Evolutionary conservation across 257 asterid genomes (phyloP).

Genomic region (Plantago major): DNA sequence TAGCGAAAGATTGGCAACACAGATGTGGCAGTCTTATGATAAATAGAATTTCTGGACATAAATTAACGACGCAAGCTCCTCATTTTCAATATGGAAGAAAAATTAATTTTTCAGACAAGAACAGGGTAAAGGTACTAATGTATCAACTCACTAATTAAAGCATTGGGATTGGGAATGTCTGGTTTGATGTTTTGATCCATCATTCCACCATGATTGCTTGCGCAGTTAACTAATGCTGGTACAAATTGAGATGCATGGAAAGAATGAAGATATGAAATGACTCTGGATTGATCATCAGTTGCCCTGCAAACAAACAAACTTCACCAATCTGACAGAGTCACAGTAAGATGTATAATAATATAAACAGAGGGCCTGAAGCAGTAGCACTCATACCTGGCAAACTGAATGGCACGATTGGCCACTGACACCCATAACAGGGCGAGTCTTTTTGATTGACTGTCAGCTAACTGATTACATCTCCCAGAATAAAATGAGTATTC

Average conservation of each 20-base stretch:
- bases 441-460: conserved; percentile 36
- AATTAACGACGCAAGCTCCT: too few species aligned
- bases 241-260: conserved; percentile 51
- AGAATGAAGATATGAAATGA: conserved; percentile 47
- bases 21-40: not conserved
- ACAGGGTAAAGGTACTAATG: not conserved
- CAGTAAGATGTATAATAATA: conserved; percentile 11
- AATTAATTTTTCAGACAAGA: not conserved
- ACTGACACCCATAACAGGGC: conserved; percentile 66
- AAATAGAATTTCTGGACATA: not conserved
- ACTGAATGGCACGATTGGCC: conserved; percentile 53
- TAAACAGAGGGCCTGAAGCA: conserved; percentile 13
- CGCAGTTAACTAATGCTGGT: conserved; percentile 53
- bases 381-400: conserved; percentile 48
- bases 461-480: conserved; percentile 44
- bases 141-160: conserved; percentile 63
- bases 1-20: not conserved
- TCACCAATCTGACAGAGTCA: conserved; percentile 19
- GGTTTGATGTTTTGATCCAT: conserved; percentile 28
- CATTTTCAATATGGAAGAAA: too few species aligned
- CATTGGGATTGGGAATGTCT: conserved; percentile 41
- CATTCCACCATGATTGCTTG: conserved; percentile 33
- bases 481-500: conserved; percentile 50
- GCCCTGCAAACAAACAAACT: conserved; percentile 44
- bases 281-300: conserved; percentile 42